These are phyloP conservation scores for Podila clonocystis DNA, from an alignment of 192 early-diverging fungal genomes.

Conservation along the genomic window DNA sequence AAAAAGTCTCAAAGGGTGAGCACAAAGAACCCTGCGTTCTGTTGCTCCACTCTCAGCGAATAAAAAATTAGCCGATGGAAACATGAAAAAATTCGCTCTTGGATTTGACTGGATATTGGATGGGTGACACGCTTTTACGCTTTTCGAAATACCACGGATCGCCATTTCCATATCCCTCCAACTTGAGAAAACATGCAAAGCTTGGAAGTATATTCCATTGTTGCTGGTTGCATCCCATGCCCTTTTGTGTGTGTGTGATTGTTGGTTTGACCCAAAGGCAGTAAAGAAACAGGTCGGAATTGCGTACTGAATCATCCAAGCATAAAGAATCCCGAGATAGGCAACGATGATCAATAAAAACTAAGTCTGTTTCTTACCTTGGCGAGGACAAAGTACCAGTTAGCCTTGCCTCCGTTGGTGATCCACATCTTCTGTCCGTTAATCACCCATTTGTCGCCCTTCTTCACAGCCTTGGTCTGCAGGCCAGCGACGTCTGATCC, in stretches of 20 bases:
- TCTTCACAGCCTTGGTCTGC: conserved; percentile 75
- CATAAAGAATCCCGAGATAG: not conserved
- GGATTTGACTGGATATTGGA: conserved; percentile 33
- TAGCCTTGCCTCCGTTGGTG: conserved; percentile 95
- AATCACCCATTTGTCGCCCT: conserved; percentile 82
- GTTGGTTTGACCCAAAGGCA: not conserved
- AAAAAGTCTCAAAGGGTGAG: not conserved
- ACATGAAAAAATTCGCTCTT: conserved; percentile 27
- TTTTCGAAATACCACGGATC: no score
- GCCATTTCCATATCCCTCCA: no score
- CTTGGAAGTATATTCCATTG: no score
- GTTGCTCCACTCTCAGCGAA: no score
- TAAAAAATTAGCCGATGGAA: conserved; percentile 26
- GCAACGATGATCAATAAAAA: not conserved
- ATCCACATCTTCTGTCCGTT: conserved; percentile 99
- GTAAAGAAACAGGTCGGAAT: not conserved
- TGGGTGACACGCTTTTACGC: no score
- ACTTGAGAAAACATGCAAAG: no score
- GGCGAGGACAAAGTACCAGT: conserved; percentile 98
- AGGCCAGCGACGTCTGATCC: conserved; percentile 82
- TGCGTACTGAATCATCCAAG: not conserved
- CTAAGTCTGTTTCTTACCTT: conserved; percentile 40
- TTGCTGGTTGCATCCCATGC: no score
- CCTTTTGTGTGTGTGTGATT: no score
- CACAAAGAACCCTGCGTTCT: not conserved